Evolutionary conservation across 2,329 filamentous ascomycete genomes (phyloP), one percentile per base, ranked within the genome.

Genomic region (Exophiala mesophila): DNA sequence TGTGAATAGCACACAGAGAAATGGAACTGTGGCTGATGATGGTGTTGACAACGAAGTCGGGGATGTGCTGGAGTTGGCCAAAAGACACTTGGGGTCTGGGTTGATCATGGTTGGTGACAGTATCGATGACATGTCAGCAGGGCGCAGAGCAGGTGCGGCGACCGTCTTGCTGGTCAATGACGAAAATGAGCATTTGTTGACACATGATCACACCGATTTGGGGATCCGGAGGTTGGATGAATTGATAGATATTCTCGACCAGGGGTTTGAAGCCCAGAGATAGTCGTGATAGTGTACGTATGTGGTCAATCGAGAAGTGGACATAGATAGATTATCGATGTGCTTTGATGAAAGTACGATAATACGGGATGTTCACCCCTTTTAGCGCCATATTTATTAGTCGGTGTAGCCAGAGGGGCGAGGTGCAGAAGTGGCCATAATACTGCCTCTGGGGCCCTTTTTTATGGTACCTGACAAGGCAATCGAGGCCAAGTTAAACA

Each of bases 101-200:
- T 36, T 50, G 20, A 35, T 48, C 39, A 39, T 56, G 70, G 69
- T 73, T 16, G 85, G 85, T 3, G 85, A 90, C 60, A 88, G 83
- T 12, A 79, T 94, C 41, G 92, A 97, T 62, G 92, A 98, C 61
- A 94, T 97, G 79, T 85, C 83, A 5, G 88, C 90, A 1, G 90
- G 92, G 0, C 77, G 83, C 46, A 73, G 72, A 39, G 90, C 90
- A 0, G 90, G 90, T 1, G 87, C 89, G 1, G 85, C 88, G 23
- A 97, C 92, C 0, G 88, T 97, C n/a, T 60, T 97, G 59, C 70
- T 98, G 32, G 74, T 83, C 12, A 94, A 94, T 57, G 79, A 86
- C n/a, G 81, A 76, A n/a, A 95, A 95, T 59, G 64, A 63, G 41
- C 73, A 83, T 52, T 61, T 95, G 44, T 77, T 73, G 5, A 71